Evolutionary conservation across 371 early-diverging fungal species (phyloP), one percentile per base, ranked within the genome.

Genomic region (Mortierella sp.): DNA sequence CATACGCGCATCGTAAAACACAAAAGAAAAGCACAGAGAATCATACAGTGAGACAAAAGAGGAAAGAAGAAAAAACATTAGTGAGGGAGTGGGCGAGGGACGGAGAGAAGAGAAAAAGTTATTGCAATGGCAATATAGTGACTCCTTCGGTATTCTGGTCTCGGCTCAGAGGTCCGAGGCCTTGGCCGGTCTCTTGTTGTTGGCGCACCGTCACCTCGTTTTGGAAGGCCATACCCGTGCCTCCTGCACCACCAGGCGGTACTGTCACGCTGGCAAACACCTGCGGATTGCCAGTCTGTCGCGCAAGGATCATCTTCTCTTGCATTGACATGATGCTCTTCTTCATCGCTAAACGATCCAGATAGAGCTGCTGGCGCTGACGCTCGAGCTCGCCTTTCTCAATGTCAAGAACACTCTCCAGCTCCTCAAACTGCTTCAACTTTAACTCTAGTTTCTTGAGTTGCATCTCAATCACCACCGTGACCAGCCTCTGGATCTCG

Each of bases 391-490:
- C 92, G 62, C 88, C 85, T 62, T 93, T 83, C 81, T 98, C 98
- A 37, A 87, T 84, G 70, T 97, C 97, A 37, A 98, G 72, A 2
- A 95, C 84, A 12, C 87, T 87, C 76, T 97, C 98, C 75, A 98
- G 69, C 68, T 97, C 96, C 51, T 95, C 94, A 76, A 98, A 95
- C 65, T 97, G 93, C 66, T 86, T 86, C 87, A 99, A 89, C 81
- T 98, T 98, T 50, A 95, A 80, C 63, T 96, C 94, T 68, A 98
- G 72, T 81, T 97, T 97, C 77, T 89, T 89, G 64, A 94, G 71
- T 75, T 99, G 95, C 18, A 91, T 81, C 60, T 97, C 95, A 16
- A 97, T 89, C 0, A 95, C 89, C n/a, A 89, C 86, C 53, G 91
- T 87, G 14, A 95, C 93, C 68, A 96, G 72, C 29, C 89, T 84